Conservation (phyloP, 176 grass and related monocot genomes). For the Bolboschoenus planiculmis region DNA sequence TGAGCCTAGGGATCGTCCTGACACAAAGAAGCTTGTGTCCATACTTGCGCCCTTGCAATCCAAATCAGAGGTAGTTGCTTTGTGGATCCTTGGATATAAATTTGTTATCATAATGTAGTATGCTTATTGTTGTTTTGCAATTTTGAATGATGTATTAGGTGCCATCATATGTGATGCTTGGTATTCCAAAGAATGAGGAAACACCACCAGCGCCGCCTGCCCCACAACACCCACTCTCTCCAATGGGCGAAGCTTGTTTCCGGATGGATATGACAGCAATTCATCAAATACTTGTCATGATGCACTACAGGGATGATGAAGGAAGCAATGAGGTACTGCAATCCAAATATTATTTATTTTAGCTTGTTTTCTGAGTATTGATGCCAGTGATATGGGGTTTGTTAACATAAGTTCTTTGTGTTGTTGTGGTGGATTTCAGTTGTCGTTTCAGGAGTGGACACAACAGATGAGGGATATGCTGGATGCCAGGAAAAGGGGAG, state of each 20-base stretch:
- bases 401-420: background rate
- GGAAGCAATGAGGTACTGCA: conserved; percentile 74
- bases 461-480: conserved; percentile 98
- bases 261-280: conserved; percentile 93
- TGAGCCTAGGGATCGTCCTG: conserved; percentile 90
- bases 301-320: conserved; percentile 89
- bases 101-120: background rate
- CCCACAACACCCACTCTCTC: conserved; percentile 51
- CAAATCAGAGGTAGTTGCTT: conserved; percentile 70
- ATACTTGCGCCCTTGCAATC: conserved; percentile 67
- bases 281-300: conserved; percentile 74
- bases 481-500: conserved; percentile 77
- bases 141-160: conserved; percentile 38
- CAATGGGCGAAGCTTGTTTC: conserved; percentile 88
- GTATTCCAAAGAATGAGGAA: conserved; percentile 64
- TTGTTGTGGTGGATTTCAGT: conserved; percentile 35
- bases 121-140: background rate
- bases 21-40: conserved; percentile 57
- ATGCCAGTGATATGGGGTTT: background rate
- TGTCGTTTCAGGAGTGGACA: conserved; percentile 99
- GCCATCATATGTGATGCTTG: conserved; percentile 82
- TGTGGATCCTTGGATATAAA: background rate
- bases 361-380: background rate
- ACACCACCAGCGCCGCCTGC: conserved; percentile 24
- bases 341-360: background rate